Evolutionary conservation across 805 yeast genomes (phyloP), one percentile per base, ranked within the genome.

Genomic region (Yamadazyma takamatsuzukensis): DNA sequence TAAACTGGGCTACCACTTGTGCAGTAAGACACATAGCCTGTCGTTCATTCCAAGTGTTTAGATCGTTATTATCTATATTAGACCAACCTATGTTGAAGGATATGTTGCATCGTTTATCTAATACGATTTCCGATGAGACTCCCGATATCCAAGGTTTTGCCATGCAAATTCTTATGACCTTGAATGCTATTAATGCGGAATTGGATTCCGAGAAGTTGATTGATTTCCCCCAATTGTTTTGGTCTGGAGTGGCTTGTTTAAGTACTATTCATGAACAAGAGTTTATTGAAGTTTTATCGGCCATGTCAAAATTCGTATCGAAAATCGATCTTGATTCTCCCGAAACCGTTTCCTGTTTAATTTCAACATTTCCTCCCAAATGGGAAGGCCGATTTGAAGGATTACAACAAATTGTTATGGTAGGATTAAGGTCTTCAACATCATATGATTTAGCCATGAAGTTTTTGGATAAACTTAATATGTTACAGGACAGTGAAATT

Each of bases 381-480:
- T 93, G 97, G 98, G 96, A 89, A 51, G 96, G 97, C 1, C 74
- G 79, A 36, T 93, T 88, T 55, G 90, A 82, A 49, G 97, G 97
- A 0, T 63, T 93, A 5, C 95, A 88, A 48, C 80, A 74, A 27
- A 70, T 83, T 13, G 77, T 89, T 0, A 65, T 87, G 72, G 75
- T 78, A 28, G 99, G 99, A 0, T 61, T 94, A 36, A 63, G 96
- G 33, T 88, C 97, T 0, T 66, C 88, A 1, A 76, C 78, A 31
- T 75, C 96, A 0, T 83, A 80, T 64, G 94, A 85, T 7, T 78
- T 84, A 9, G 74, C 95, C 1, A 62, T 87, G 47, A 74, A 74
- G 38, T 72, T 90, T 25, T 56, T 93, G 35, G 90, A 86, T 49
- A 75, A 80, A 43, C 61, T 93, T 41, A 80, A 80, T 49, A 58